phyloP scores from a whole-genome alignment of 2,329 filamentous ascomycete species.

The Biscogniauxia marginata region DNA sequence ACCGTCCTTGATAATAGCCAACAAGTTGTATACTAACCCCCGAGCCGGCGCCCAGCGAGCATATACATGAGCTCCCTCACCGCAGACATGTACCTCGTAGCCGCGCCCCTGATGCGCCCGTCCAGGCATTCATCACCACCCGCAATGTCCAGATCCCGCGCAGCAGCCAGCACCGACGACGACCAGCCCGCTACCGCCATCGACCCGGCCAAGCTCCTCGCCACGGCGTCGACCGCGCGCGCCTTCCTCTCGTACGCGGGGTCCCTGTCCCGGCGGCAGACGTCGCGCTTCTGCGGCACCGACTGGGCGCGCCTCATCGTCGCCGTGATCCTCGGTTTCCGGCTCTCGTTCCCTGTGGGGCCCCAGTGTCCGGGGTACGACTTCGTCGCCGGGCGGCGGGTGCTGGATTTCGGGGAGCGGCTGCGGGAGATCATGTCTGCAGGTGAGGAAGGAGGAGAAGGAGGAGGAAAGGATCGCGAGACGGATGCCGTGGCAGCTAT shows the following conservation, averaged over 20 bases:
- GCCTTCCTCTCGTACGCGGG: conserved; percentile 34
- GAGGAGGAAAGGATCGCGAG: conserved; percentile 5
- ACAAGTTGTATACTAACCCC: background rate
- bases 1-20: background rate
- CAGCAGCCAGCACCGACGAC: conserved; percentile 13
- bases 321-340: conserved; percentile 42
- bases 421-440: conserved; percentile 1
- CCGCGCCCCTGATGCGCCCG: conserved; percentile 36
- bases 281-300: conserved; percentile 39
- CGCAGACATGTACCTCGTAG: conserved; percentile 40
- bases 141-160: conserved; percentile 10
- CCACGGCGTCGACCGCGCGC: conserved; percentile 24
- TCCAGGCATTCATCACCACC: conserved; percentile 1
- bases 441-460: background rate
- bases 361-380: conserved; percentile 39
- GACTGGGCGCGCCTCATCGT: conserved; percentile 46
- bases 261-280: conserved; percentile 21
- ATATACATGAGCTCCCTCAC: conserved; percentile 36
- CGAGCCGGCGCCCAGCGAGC: conserved; percentile 24
- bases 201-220: conserved; percentile 18
- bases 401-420: conserved; percentile 37
- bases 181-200: conserved; percentile 13
- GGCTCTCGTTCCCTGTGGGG: conserved; percentile 43
- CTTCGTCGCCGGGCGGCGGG: conserved; percentile 37
- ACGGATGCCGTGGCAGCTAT: conserved; percentile 46